Evolutionary conservation across 2,329 filamentous ascomycete species (phyloP), one percentile per base, ranked within the genome.

Genomic region (Ceratocystis alfenasii): DNA sequence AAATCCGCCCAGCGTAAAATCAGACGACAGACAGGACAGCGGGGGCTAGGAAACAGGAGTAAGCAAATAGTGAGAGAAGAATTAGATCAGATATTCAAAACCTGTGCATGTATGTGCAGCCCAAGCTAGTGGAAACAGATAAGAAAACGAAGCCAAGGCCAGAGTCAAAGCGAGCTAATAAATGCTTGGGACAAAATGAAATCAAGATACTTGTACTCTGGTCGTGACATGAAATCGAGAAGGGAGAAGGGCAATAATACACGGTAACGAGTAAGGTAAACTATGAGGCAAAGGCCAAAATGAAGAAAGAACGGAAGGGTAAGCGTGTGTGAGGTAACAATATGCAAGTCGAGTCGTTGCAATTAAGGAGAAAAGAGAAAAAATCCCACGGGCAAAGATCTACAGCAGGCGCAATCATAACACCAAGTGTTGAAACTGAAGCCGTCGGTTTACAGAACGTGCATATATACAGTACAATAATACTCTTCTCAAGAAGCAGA

Each of bases 1-100:
- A 63, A 63, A 28, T 22, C 33, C 2, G 41, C 10, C 25, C 45
- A 50, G 61, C 20, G 61, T 63, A 28, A 48, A 45, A 63, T 63
- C 61, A 48, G 61, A 63, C 61, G 61, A 30, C 22, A 48, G 48
- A 44, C 53, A 33, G 48, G 61, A 5, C 30, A 25, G 15, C 44
- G 61, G 61, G 61, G 61, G 61, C 61, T 63, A 28, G 44, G 61
- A 48, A 53, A 25, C 48, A 6, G 20, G 20, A 50, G 33, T 12
- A 36, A 12, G 33, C 1, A 50, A 50, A 53, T 20, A 48, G 17
- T 1, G 30, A 63, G 17, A 30, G 28, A 8, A 33, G 12, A 30
- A 20, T 33, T 33, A 22, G 8, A 57, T 15, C 25, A 7, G 53
- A 57, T 5, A 30, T 28, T 53, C 8, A 28, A 53, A 53, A 25